Conservation (phyloP, 345 rosid genomes). For the Dipteronia dyeriana region DNA sequence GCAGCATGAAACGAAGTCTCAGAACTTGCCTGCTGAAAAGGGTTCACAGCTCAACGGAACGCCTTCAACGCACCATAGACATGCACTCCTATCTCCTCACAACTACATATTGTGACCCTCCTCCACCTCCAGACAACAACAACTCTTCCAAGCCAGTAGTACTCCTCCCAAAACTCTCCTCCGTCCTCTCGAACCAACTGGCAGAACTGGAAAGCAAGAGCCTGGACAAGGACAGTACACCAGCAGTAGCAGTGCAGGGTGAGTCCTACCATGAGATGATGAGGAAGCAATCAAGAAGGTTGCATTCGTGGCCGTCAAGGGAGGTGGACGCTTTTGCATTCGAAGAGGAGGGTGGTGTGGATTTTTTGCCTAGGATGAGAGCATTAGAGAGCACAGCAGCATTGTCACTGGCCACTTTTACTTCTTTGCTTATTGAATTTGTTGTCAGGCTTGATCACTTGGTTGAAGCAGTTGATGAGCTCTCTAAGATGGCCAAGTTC, state of each 20-base stretch:
- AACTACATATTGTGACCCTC: constrained; percentile 23
- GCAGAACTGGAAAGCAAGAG: constrained; percentile 19
- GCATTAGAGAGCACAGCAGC: constrained; percentile 62
- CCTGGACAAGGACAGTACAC: constrained; percentile 6
- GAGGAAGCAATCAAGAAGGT: constrained; percentile 60
- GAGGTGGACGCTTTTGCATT: constrained; percentile 55
- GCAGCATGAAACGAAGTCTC: constrained; percentile 45
- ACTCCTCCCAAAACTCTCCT: constrained; percentile 16
- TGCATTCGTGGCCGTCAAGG: constrained; percentile 62
- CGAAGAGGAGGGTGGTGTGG: constrained; percentile 50
- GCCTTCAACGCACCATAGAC: constrained; percentile 52
- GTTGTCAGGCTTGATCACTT: constrained; percentile 64
- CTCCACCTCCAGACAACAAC: constrained; percentile 22
- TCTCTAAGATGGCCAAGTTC: constrained; percentile 59
- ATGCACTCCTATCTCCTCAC: constrained; percentile 54
- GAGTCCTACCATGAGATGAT: constrained; percentile 54
- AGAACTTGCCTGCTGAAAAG: constrained; percentile 39
- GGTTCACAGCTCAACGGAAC: constrained; percentile 49
- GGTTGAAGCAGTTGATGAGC: constrained; percentile 62
- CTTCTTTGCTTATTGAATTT: constrained; percentile 64
- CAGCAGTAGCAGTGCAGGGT: constrained; percentile 12
- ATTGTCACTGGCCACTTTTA: constrained; percentile 56
- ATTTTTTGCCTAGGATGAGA: constrained; percentile 46
- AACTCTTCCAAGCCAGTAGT: constrained; percentile 33
- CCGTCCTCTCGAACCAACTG: constrained; percentile 16